These are phyloP conservation scores for Drosera capensis DNA, from an alignment of 148 eudicot species.

Conservation along the genomic window DNA sequence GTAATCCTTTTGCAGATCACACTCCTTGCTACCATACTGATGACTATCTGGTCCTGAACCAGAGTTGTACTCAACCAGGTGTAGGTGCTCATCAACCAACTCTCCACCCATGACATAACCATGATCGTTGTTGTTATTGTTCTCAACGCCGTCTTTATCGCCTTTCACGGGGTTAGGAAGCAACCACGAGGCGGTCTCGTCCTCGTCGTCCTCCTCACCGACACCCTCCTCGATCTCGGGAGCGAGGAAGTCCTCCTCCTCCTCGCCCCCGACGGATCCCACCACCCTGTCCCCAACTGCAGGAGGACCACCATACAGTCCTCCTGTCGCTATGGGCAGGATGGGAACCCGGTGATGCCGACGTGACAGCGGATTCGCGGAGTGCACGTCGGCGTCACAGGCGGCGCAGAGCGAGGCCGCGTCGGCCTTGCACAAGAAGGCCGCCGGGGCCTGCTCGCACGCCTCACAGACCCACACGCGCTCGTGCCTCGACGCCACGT, in stretches of 20 bases:
- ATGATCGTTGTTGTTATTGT: conserved; percentile 17
- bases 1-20: conserved; percentile 16
- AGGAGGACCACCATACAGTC: background rate
- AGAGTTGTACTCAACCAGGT: conserved; percentile 42
- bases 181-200: conserved; percentile 81
- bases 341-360: conserved; percentile 86
- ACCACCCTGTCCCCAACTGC: conserved; percentile 4
- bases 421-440: conserved; percentile 80
- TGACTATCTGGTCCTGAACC: conserved; percentile 30
- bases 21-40: too few relatives aligned
- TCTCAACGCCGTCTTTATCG: too few relatives aligned
- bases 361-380: conserved; percentile 78
- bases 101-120: conserved; percentile 25
- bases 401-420: conserved; percentile 71
- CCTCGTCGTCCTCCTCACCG: conserved; percentile 42
- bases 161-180: conserved; percentile 42
- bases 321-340: conserved; percentile 22
- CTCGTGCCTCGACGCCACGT: conserved; percentile 33
- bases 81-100: conserved; percentile 55
- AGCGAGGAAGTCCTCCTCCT: conserved; percentile 19
- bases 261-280: conserved; percentile 1
- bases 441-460: conserved; percentile 75
- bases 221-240: conserved; percentile 13
- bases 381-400: conserved; percentile 78
- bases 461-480: conserved; percentile 76